These are phyloP conservation scores for Herpetomonas samuelpessoai DNA, from an alignment of 208 protist species.

Conservation along the genomic window DNA sequence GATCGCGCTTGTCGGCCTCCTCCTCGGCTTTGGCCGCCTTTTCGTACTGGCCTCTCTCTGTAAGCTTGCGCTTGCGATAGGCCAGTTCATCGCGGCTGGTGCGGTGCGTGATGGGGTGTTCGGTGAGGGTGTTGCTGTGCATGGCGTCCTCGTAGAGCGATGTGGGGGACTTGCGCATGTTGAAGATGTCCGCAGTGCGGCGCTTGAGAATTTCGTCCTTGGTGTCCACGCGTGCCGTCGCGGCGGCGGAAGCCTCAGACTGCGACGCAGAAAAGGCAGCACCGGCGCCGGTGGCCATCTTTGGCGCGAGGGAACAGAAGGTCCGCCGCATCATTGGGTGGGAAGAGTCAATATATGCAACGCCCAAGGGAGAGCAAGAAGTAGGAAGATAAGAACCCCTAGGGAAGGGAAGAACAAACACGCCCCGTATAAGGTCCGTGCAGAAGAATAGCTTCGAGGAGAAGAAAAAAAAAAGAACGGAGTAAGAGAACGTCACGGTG, in stretches of 20 bases:
- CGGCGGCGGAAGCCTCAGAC: conserved; percentile 5
- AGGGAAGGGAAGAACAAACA: no score
- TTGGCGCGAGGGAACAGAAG: neutral
- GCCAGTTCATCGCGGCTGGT: conserved; percentile 75
- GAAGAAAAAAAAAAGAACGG: no score
- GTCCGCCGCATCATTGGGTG: neutral
- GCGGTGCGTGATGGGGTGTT: conserved; percentile 83
- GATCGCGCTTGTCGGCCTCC: conserved; percentile 65
- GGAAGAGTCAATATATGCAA: no score
- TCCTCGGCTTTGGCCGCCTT: conserved; percentile 70
- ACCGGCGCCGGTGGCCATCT: neutral
- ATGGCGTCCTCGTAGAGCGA: conserved; percentile 78
- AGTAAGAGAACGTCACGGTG: no score
- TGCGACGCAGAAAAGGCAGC: neutral
- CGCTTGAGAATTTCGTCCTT: conserved; percentile 12
- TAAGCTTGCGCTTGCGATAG: conserved; percentile 83
- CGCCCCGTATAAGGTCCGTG: no score
- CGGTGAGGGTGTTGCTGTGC: conserved; percentile 86
- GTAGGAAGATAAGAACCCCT: no score
- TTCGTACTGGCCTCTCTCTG: conserved; percentile 79
- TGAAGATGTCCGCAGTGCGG: conserved; percentile 52
- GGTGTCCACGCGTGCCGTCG: conserved; percentile 6
- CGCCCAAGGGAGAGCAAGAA: neutral
- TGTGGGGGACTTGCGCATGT: conserved; percentile 67
- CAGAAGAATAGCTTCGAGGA: no score